Conservation (phyloP, 257 asterid species). For the Nyctanthes arbortristis region DNA sequence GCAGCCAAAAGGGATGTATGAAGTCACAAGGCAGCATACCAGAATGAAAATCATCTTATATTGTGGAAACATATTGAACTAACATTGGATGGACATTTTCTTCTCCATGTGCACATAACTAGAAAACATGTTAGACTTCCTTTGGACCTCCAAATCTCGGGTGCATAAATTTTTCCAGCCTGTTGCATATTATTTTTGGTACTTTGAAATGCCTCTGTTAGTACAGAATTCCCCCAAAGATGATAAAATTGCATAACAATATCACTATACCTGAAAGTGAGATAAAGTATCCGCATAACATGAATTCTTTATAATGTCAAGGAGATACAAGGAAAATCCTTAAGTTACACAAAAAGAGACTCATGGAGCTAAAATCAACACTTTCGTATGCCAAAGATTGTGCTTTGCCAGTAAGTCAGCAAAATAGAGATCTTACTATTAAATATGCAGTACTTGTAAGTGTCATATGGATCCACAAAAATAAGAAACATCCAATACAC, state of each 20-base stretch:
- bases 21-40: neutral
- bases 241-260: neutral
- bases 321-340: neutral
- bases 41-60: neutral
- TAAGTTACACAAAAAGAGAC: neutral
- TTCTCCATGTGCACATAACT: no score
- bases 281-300: neutral
- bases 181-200: neutral
- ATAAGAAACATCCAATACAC: neutral
- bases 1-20: neutral
- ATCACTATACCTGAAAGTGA: neutral
- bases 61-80: neutral
- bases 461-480: neutral
- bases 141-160: no score
- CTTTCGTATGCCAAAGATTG: neutral
- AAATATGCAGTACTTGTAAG: neutral
- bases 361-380: neutral
- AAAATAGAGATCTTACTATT: neutral
- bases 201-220: neutral
- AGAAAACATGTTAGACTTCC: no score
- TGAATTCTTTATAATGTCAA: neutral
- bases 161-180: no score
- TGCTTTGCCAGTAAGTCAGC: neutral
- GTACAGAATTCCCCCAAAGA: neutral
- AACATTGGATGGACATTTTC: neutral